phyloP scores from a whole-genome alignment of 768 basidiomycete species.

The Serpula lacrymans region DNA sequence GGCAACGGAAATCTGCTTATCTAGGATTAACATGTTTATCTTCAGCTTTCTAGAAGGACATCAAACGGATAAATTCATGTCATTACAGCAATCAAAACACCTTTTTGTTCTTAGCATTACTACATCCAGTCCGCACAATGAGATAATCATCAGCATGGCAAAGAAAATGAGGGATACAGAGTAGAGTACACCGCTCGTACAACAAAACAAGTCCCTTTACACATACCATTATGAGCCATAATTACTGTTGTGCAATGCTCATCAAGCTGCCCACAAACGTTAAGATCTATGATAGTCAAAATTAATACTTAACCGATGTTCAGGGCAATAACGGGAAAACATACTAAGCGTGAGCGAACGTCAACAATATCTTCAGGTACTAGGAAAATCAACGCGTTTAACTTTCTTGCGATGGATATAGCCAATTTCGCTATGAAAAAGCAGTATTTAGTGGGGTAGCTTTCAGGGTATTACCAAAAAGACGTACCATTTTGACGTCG shows the following conservation, averaged over 20 bases:
- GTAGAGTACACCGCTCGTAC: too few species aligned
- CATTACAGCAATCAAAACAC: too few species aligned
- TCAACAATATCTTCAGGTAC: conserved; percentile 98
- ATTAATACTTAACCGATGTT: background rate
- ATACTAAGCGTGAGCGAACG: conserved; percentile 82
- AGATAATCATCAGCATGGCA: too few species aligned
- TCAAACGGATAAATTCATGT: too few species aligned
- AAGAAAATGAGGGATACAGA: too few species aligned
- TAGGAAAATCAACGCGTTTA: conserved; percentile 93
- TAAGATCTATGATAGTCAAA: conserved; percentile 63
- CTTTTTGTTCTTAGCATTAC: too few species aligned
- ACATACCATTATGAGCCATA: conserved; percentile 13
- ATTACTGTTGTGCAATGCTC: conserved; percentile 61
- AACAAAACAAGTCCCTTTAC: too few species aligned
- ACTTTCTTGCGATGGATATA: conserved; percentile 98
- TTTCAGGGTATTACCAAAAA: background rate
- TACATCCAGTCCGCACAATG: too few species aligned
- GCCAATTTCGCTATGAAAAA: conserved; percentile 81
- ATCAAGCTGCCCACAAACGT: conserved; percentile 95
- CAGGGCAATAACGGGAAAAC: conserved; percentile 24
- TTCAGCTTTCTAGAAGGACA: too few species aligned
- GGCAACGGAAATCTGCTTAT: too few species aligned
- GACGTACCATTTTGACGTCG: conserved; percentile 85
- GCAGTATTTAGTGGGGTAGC: conserved; percentile 4
- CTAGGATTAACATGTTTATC: too few species aligned